Conservation (phyloP, 2,329 filamentous ascomycete species). For the Akanthomyces lecanii region DNA sequence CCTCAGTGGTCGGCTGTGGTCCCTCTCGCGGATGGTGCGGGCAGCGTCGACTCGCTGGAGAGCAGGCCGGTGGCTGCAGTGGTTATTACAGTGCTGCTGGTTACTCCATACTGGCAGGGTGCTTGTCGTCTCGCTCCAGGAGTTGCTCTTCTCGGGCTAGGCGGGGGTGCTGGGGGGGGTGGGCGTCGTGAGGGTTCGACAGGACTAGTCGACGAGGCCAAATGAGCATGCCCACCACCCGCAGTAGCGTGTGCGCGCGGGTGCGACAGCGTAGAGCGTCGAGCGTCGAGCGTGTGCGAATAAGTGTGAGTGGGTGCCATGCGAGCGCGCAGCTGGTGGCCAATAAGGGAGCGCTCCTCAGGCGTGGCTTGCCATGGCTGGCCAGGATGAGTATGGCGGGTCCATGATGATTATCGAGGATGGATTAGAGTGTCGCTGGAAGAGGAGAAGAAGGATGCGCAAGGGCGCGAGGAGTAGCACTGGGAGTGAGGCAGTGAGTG, state of each 20-base stretch:
- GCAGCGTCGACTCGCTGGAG: background rate
- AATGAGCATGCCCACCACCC: conserved; percentile 12
- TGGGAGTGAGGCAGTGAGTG: background rate
- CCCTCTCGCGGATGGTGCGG: background rate
- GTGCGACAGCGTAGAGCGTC: background rate
- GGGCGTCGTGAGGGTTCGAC: background rate
- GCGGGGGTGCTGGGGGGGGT: background rate
- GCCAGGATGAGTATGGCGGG: conserved; percentile 6
- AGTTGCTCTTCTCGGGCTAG: background rate
- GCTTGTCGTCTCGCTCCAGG: background rate
- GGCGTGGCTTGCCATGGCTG: conserved; percentile 2
- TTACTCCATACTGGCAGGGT: background rate
- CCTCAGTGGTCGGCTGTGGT: background rate
- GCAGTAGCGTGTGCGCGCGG: conserved; percentile 15
- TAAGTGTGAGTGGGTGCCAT: conserved; percentile 5
- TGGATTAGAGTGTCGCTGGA: background rate
- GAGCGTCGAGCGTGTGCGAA: conserved; percentile 6
- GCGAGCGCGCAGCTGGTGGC: background rate
- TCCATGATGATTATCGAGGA: conserved; percentile 6
- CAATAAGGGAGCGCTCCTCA: background rate
- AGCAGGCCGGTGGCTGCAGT: background rate
- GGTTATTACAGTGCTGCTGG: background rate
- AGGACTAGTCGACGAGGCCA: background rate
- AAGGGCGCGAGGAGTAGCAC: background rate
- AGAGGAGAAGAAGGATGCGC: background rate